Conservation (phyloP, 495 filamentous ascomycete species). For the Neurospora sp. region DNA sequence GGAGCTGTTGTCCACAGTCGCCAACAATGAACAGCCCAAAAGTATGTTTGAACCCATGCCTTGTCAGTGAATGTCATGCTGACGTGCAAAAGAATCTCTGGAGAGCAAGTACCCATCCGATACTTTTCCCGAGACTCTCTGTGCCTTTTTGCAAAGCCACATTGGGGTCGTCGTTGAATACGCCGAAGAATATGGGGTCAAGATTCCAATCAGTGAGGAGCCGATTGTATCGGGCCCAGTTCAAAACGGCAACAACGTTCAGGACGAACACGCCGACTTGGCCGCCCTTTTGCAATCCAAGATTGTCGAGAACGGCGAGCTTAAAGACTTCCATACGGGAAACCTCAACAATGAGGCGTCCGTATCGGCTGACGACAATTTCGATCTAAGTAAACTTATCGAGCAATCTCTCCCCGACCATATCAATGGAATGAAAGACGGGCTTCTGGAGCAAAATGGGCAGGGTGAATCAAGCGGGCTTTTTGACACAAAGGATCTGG, state of each 20-base stretch:
- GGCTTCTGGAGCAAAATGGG: neutral
- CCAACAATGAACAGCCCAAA: conserved; percentile 45
- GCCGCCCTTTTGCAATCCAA: conserved; percentile 17
- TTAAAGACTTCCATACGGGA: conserved; percentile 2
- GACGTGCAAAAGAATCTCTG: conserved; percentile 36
- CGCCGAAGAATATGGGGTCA: conserved; percentile 30
- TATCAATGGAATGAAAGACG: conserved; percentile 3
- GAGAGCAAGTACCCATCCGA: conserved; percentile 72
- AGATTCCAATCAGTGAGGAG: conserved; percentile 24
- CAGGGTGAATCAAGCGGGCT: neutral
- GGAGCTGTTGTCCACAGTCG: conserved; percentile 51
- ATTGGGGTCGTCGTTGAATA: conserved; percentile 53
- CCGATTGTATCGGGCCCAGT: conserved; percentile 6
- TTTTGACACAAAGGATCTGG: conserved; percentile 12
- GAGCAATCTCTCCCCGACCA: conserved; percentile 16
- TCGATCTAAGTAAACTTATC: conserved; percentile 16
- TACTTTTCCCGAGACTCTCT: conserved; percentile 65
- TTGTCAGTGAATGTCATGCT: conserved; percentile 6
- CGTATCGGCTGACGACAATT: neutral
- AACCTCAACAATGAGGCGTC: conserved; percentile 1
- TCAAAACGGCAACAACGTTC: conserved; percentile 5
- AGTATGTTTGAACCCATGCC: conserved; percentile 18
- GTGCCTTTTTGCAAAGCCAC: conserved; percentile 64
- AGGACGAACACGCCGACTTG: conserved; percentile 23
- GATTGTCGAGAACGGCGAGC: conserved; percentile 2